Evolutionary conservation across 352 stramenopile species (phyloP).

Genomic region (Phytophthora sp.): DNA sequence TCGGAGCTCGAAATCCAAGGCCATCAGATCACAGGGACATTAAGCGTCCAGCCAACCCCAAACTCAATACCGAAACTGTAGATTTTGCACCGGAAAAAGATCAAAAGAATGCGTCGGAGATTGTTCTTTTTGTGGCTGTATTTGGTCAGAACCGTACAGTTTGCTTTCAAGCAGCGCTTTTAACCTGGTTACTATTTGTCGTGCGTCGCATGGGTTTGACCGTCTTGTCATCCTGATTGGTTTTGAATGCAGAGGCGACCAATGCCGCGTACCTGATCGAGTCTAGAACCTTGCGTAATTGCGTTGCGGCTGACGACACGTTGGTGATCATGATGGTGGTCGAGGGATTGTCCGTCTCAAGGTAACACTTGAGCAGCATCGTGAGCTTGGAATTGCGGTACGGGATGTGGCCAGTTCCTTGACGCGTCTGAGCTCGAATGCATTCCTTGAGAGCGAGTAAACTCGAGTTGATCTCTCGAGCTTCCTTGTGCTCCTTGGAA

Average conservation of each 20-base stretch:
- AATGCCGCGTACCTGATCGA: conserved; percentile 55
- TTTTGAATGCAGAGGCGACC: conserved; percentile 47
- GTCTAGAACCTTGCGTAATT: conserved; percentile 37
- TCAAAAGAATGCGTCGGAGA: too few species aligned
- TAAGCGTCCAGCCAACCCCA: not conserved
- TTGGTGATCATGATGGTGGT: conserved; percentile 56
- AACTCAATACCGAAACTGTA: not conserved
- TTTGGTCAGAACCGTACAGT: too few species aligned
- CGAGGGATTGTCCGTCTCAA: conserved; percentile 25
- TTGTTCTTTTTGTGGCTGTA: too few species aligned
- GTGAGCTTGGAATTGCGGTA: conserved; percentile 57
- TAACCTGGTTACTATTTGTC: too few species aligned
- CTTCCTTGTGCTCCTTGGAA: conserved; percentile 22
- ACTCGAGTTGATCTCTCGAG: conserved; percentile 47
- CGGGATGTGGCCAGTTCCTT: conserved; percentile 29
- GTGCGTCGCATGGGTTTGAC: too few species aligned
- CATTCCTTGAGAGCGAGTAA: conserved; percentile 61
- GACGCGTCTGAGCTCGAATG: conserved; percentile 36
- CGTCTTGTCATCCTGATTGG: not conserved
- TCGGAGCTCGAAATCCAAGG: conserved; percentile 24
- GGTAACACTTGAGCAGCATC: conserved; percentile 51
- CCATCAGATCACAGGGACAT: conserved; percentile 14
- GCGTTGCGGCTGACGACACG: conserved; percentile 39
- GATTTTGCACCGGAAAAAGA: too few species aligned
- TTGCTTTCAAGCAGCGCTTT: too few species aligned